phyloP scores from a whole-genome alignment of 1,284 basidiomycete species.

The Tilletia caries region DNA sequence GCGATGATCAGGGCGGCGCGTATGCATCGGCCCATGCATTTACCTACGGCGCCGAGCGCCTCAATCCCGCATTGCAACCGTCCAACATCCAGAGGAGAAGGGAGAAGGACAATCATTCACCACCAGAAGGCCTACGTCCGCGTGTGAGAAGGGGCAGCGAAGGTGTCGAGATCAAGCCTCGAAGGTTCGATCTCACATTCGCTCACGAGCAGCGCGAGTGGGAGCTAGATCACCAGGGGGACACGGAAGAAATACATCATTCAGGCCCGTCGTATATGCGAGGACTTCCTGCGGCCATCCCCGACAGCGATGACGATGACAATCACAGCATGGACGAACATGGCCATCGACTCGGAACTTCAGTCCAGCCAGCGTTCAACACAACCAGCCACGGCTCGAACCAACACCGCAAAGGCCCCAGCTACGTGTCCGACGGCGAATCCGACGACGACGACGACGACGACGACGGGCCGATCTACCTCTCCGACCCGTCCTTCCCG shows the following conservation, averaged over 20 bases:
- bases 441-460: not conserved
- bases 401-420: no score
- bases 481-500: not conserved
- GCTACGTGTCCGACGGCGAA: not conserved
- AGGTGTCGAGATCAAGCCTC: constrained; percentile 9
- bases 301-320: not conserved
- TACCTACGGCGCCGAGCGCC: constrained; percentile 7
- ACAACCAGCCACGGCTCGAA: no score
- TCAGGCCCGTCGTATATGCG: no score
- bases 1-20: not conserved
- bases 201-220: not conserved
- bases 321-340: not conserved
- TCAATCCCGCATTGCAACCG: not conserved
- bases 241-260: no score
- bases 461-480: not conserved
- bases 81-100: not conserved
- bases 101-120: not conserved
- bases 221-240: not conserved
- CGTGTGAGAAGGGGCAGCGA: constrained; percentile 5
- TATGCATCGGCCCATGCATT: constrained; percentile 7
- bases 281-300: no score
- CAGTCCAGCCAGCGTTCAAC: no score
- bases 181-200: not conserved
- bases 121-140: not conserved
- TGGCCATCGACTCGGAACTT: no score